Evolutionary conservation across 169 alveolate genomes (phyloP), one percentile per base, ranked within the genome.

Genomic region (Plasmodium billcollinsi): DNA sequence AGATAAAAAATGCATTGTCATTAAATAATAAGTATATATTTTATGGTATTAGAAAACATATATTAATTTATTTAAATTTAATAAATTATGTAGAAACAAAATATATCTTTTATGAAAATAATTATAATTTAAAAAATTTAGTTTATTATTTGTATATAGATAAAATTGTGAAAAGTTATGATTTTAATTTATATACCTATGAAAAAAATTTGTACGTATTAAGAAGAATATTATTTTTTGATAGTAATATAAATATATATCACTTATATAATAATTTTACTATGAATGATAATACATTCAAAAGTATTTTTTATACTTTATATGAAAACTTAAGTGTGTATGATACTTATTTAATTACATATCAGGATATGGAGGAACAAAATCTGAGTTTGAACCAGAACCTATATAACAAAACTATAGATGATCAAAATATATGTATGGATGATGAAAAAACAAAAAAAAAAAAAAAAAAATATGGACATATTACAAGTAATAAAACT

Each of bases 201-300:
- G 91, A 83, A 72, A 83, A 83, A 62, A 83, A 83, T 61, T 29
- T 83, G 45, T 83, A 83, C 59, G 91, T 83, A 52, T 49, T 83
- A 11, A 83, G 59, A 62, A 50, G 91, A 69, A 83, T 83, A 39
- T 54, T 80, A 29, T 80, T 80, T 69, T 69, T 80, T 5, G 71
- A 83, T 59, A 83, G 70, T 67, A 43, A 59, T 15, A 72, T 83
- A 33, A 83, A 47, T 69, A 29, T 33, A 15, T 69, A 26, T 56
- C 83, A 83, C 33, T 11, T 29, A 33, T 39, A 62, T 83, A 39
- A 56, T 21, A 70, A 83, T 56, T 54, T 43, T 43, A 49, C 45
- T 43, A 18, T 47, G 52, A 70, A 58, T 67, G 91, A 83, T n/a
- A 20, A 56, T 18, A 29, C 56, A 3, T 11, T 83, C 12, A 69